A percentile compares a stretch with the other conserved stretches of the same genome.
Evolutionary conservation across 306 rosid genomes (phyloP).

Genomic region (Quercus cerris): DNA sequence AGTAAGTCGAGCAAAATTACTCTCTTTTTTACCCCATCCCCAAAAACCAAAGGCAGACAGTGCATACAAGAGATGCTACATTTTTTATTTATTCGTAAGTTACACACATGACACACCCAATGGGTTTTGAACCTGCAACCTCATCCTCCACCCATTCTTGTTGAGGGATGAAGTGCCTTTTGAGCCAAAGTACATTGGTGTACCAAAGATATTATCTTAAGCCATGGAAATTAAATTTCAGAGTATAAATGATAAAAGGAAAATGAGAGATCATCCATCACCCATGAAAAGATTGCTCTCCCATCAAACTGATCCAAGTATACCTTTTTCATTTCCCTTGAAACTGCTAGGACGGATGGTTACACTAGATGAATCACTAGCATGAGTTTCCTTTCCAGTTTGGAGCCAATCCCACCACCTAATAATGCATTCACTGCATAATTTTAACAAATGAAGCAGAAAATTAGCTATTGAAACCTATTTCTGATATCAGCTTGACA

Average conservation of each 20-base stretch:
- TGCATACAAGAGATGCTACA: no score
- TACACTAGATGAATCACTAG: conserved; percentile 31
- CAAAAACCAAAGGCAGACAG: no score
- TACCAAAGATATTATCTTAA: not conserved
- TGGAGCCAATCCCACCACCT: conserved; percentile 86
- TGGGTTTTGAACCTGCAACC: no score
- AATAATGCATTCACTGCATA: conserved; percentile 71
- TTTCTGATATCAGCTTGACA: not conserved
- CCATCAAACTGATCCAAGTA: not conserved
- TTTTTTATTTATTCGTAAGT: no score
- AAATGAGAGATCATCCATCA: not conserved
- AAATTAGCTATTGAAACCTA: conserved; percentile 6
- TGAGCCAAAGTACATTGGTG: no score
- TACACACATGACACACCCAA: no score
- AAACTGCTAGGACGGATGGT: conserved; percentile 12
- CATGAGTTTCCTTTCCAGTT: conserved; percentile 32
- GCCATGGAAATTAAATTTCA: not conserved
- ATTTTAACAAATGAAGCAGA: conserved; percentile 2
- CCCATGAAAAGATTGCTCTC: not conserved
- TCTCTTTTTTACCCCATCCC: not conserved
- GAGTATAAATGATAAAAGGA: not conserved
- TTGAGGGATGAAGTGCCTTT: no score
- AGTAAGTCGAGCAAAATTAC: not conserved
- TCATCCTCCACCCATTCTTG: not conserved
- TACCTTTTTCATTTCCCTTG: conserved; percentile 28